Percentiles rank a stretch among this genome's conserved stretches.
phyloP scores from a whole-genome alignment of 164 flowering plant species.

The Macadamia tetraphylla region DNA sequence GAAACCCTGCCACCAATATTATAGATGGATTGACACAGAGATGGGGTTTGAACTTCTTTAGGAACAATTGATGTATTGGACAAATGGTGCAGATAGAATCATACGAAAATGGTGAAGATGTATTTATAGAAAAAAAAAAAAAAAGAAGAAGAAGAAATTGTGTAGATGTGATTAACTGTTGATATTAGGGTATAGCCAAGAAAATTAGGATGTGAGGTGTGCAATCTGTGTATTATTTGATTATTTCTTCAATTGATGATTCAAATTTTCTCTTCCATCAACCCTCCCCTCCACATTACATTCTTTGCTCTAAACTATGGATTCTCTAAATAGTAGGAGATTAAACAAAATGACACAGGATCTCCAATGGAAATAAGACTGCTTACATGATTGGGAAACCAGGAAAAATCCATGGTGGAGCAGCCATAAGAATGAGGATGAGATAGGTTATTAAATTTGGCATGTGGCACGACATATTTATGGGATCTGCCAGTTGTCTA shows the following conservation, averaged over 20 bases:
- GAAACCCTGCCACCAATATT: constrained; percentile 48
- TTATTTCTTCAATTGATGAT: background rate
- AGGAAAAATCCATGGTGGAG: no score
- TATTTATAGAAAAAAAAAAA: background rate
- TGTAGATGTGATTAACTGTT: background rate
- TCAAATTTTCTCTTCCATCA: background rate
- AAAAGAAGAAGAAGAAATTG: background rate
- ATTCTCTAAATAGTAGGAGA: no score
- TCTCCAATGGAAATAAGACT: no score
- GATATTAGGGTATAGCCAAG: background rate
- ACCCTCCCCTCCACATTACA: no score
- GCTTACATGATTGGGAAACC: no score
- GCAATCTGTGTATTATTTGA: background rate
- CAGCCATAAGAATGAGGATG: no score
- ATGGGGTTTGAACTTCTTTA: constrained; percentile 81
- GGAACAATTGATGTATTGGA: constrained; percentile 26
- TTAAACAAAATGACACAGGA: no score
- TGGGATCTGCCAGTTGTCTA: no score
- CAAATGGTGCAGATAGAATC: constrained; percentile 4
- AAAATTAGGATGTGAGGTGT: background rate
- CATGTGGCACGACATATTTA: no score
- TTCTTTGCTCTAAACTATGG: no score
- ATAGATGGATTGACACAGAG: constrained; percentile 78
- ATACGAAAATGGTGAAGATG: constrained; percentile 5
- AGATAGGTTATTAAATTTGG: no score